Evolutionary conservation across 176 grass and related monocot species (phyloP).

Genomic region (Otatea glauca): DNA sequence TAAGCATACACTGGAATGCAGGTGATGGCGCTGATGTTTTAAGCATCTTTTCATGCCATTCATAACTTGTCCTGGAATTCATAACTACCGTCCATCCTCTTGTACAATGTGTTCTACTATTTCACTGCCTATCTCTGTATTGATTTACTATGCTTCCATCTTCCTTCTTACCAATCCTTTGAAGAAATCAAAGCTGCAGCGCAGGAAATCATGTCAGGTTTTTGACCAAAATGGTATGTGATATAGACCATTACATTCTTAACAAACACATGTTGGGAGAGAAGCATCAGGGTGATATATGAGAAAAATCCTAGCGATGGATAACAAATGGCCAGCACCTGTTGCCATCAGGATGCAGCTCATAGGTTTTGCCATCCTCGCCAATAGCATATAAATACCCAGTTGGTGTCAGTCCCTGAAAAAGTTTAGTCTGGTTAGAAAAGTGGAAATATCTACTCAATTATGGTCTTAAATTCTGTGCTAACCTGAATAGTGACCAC

Average conservation of each 20-base stretch:
- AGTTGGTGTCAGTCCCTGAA: slow-evolving; percentile 74
- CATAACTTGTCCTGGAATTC: background rate
- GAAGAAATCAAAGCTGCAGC: slow-evolving; percentile 95
- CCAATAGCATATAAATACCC: slow-evolving; percentile 79
- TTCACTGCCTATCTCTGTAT: background rate
- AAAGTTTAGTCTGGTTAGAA: slow-evolving; percentile 10
- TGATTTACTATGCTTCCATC: slow-evolving; percentile 42
- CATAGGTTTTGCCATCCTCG: slow-evolving; percentile 64
- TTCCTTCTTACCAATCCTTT: slow-evolving; percentile 88
- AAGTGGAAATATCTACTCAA: slow-evolving; percentile 1
- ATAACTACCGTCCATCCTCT: background rate
- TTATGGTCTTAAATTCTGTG: background rate
- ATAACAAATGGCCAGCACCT: slow-evolving; percentile 48
- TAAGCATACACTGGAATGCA: background rate
- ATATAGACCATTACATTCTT: background rate
- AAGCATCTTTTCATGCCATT: background rate
- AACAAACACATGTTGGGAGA: background rate
- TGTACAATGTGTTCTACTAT: slow-evolving; percentile 11
- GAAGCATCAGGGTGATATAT: slow-evolving; percentile 1
- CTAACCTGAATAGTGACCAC: slow-evolving; percentile 78
- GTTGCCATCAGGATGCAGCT: slow-evolving; percentile 93
- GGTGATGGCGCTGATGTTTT: background rate
- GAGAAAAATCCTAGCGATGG: background rate
- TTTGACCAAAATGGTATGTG: background rate
- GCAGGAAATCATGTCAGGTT: slow-evolving; percentile 37